These are phyloP conservation scores for Sclerospora graminicola DNA, from an alignment of 352 stramenopile species.

Conservation along the genomic window DNA sequence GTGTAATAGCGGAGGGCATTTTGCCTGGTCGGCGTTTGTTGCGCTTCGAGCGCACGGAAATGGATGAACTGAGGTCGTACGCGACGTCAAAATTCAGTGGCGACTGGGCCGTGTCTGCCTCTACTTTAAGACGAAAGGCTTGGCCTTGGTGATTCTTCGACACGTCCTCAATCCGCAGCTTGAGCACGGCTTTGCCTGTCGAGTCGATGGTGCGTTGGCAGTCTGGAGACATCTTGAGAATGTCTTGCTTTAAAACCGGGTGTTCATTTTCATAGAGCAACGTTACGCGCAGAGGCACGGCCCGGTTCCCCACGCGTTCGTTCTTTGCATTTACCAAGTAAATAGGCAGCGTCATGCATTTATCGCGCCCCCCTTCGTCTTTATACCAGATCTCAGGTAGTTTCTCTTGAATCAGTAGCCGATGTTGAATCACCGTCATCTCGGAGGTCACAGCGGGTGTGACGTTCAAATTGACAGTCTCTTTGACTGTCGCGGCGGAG, in stretches of 20 bases:
- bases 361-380: slow-evolving; percentile 74
- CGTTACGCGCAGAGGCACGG: slow-evolving; percentile 67
- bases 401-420: slow-evolving; percentile 74
- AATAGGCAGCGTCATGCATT: slow-evolving; percentile 79
- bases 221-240: slow-evolving; percentile 85
- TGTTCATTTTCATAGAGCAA: slow-evolving; percentile 85
- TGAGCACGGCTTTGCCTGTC: slow-evolving; percentile 72
- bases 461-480: slow-evolving; percentile 34
- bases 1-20: slow-evolving; percentile 37
- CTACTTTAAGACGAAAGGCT: slow-evolving; percentile 88
- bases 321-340: slow-evolving; percentile 73
- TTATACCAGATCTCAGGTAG: slow-evolving; percentile 84
- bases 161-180: slow-evolving; percentile 92
- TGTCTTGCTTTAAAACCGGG: slow-evolving; percentile 91
- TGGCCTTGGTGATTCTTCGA: slow-evolving; percentile 96
- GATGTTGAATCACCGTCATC: slow-evolving; percentile 81
- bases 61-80: slow-evolving; percentile 83
- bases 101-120: slow-evolving; percentile 82
- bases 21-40: slow-evolving; percentile 83
- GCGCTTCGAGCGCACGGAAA: slow-evolving; percentile 91
- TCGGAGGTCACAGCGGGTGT: slow-evolving; percentile 57
- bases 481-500: slow-evolving; percentile 43
- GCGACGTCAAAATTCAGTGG: slow-evolving; percentile 86
- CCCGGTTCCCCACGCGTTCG: slow-evolving; percentile 60
- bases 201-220: slow-evolving; percentile 82